Percentiles rank a stretch among this genome's conserved stretches.
phyloP scores from a whole-genome alignment of 1,284 basidiomycete species.

The Thecaphora frezii region DNA sequence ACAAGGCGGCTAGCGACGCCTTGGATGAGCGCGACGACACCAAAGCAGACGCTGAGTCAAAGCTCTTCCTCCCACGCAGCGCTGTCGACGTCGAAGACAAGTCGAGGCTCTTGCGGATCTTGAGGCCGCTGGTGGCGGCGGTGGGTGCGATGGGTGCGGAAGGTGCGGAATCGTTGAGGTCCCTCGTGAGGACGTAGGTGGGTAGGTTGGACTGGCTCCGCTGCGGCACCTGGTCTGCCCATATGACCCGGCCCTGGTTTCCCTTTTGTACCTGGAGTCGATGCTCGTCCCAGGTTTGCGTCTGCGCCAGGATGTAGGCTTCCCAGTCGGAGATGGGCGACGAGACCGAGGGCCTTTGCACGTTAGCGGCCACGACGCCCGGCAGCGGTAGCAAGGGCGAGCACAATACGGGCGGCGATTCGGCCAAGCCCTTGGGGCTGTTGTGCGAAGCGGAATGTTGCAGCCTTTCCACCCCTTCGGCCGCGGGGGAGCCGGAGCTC shows the following conservation, averaged over 20 bases:
- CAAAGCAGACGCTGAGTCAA: too few relatives aligned
- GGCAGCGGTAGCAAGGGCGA: slow-evolving; percentile 4
- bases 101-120: neutral
- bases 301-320: slow-evolving; percentile 28
- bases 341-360: slow-evolving; percentile 10
- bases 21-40: too few relatives aligned
- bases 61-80: too few relatives aligned
- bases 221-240: slow-evolving; percentile 22
- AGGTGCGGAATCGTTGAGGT: neutral
- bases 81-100: too few relatives aligned
- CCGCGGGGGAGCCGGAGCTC: too few relatives aligned
- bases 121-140: too few relatives aligned
- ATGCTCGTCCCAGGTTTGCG: slow-evolving; percentile 19
- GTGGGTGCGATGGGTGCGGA: too few relatives aligned
- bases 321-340: slow-evolving; percentile 32
- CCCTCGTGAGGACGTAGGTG: neutral
- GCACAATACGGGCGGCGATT: too few relatives aligned
- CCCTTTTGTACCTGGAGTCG: neutral
- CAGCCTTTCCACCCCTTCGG: too few relatives aligned
- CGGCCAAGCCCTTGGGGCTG: slow-evolving; percentile 3
- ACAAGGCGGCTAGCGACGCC: too few relatives aligned
- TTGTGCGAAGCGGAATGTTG: slow-evolving; percentile 8
- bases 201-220: neutral
- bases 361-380: slow-evolving; percentile 11
- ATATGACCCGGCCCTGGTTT: slow-evolving; percentile 4